Evolutionary conservation across 2,329 filamentous ascomycete genomes (phyloP).

Genomic region (Scedosporium aurantiacum): DNA sequence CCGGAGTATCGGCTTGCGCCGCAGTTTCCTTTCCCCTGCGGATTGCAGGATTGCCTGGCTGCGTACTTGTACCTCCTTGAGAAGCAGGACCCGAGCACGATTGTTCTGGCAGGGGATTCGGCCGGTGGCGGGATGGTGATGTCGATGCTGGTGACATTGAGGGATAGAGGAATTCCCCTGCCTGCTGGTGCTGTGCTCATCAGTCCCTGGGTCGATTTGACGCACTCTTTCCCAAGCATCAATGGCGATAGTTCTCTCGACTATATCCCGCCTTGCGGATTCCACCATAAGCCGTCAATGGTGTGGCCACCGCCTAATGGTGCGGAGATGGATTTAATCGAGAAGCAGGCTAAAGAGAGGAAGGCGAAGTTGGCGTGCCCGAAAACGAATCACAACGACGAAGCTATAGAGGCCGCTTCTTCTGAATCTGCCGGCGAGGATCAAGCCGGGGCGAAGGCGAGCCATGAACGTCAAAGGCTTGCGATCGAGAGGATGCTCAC

Average conservation of each 20-base stretch:
- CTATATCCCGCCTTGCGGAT: constrained; percentile 80
- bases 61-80: constrained; percentile 76
- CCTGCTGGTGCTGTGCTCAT: constrained; percentile 86
- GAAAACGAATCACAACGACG: constrained; percentile 11
- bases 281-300: constrained; percentile 77
- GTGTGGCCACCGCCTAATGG: constrained; percentile 89
- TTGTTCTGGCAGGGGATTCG: constrained; percentile 83
- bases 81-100: constrained; percentile 65
- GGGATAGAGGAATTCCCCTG: constrained; percentile 72
- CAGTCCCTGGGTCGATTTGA: constrained; percentile 92
- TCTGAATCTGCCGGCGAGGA: not conserved
- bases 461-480: not conserved
- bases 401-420: not conserved
- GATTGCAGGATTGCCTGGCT: constrained; percentile 78
- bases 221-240: constrained; percentile 92
- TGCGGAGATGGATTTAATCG: constrained; percentile 53
- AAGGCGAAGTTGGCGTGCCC: constrained; percentile 12
- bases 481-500: constrained; percentile 16
- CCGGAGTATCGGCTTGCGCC: constrained; percentile 80
- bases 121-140: constrained; percentile 87
- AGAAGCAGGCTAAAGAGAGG: constrained; percentile 36
- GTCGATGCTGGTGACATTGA: constrained; percentile 65
- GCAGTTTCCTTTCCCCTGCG: constrained; percentile 93
- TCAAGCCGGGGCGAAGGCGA: constrained; percentile 4
- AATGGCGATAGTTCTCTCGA: constrained; percentile 61